Conservation (phyloP, 768 basidiomycete species). For the Suillus fuscotomentosus region DNA sequence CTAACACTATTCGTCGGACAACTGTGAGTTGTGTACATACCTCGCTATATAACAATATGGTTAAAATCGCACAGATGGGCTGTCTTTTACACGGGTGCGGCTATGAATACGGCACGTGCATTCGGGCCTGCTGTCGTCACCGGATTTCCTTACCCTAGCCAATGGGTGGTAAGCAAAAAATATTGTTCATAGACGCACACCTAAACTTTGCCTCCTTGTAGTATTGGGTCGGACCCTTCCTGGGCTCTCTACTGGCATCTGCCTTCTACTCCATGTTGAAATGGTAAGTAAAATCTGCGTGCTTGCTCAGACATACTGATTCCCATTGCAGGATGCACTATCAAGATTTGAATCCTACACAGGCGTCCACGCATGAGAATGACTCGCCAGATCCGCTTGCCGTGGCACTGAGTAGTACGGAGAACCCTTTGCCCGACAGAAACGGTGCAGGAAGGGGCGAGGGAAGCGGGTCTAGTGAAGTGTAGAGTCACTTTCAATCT, state of each 20-base stretch:
- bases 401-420: not conserved
- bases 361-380: slow-evolving; percentile 26
- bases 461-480: not conserved
- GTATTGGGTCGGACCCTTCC: slow-evolving; percentile 72
- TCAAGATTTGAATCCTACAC: slow-evolving; percentile 28
- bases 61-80: slow-evolving; percentile 42
- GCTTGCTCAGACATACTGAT: slow-evolving; percentile 6
- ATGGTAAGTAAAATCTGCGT: slow-evolving; percentile 30
- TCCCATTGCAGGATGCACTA: slow-evolving; percentile 23
- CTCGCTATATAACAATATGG: not conserved
- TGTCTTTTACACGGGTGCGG: slow-evolving; percentile 61
- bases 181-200: not conserved
- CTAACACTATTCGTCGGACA: slow-evolving; percentile 64
- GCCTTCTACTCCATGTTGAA: slow-evolving; percentile 60
- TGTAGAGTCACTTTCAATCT: not conserved
- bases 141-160: slow-evolving; percentile 49
- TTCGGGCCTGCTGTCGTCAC: slow-evolving; percentile 70
- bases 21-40: slow-evolving; percentile 38
- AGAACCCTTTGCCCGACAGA: not conserved
- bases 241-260: slow-evolving; percentile 61
- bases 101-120: slow-evolving; percentile 67
- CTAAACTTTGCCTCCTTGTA: slow-evolving; percentile 21
- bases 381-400: slow-evolving; percentile 23
- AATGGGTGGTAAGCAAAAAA: slow-evolving; percentile 58
- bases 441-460: not conserved